Evolutionary conservation across 1,139 yeast genomes (phyloP).

Genomic region (Barnettozyma hawaiiensis): DNA sequence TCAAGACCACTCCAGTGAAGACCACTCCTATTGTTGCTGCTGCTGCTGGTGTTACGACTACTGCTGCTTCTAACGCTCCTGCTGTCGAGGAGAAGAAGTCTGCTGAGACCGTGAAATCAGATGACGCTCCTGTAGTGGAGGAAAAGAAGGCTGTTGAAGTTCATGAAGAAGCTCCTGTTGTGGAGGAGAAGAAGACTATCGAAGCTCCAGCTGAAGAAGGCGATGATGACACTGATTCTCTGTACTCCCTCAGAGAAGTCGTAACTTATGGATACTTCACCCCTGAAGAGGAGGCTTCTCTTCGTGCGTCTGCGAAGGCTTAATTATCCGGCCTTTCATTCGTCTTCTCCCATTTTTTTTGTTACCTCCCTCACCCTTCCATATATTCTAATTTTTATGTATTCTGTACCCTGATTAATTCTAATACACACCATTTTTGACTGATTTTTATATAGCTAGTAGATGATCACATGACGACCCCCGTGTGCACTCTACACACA

Average conservation of each 20-base stretch:
- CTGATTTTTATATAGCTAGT: background rate
- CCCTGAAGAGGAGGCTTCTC: slow-evolving; percentile 7
- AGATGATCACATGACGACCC: background rate
- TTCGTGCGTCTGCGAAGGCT: slow-evolving; percentile 4
- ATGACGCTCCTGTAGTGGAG: too few species aligned
- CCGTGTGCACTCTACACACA: too few species aligned
- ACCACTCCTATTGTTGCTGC: background rate
- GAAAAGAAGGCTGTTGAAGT: background rate
- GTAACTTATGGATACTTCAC: slow-evolving; percentile 8
- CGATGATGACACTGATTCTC: slow-evolving; percentile 7
- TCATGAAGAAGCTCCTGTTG: too few species aligned
- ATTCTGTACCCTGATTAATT: background rate
- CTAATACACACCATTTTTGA: background rate
- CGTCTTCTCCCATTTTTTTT: too few species aligned
- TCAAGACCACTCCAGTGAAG: background rate
- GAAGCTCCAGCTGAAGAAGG: background rate
- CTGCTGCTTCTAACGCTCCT: background rate
- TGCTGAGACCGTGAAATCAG: too few species aligned
- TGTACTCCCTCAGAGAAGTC: slow-evolving; percentile 13
- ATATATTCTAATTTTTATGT: too few species aligned
- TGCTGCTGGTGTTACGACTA: slow-evolving; percentile 1
- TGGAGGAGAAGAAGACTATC: background rate
- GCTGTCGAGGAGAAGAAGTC: background rate
- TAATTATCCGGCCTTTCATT: background rate
- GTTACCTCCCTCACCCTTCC: background rate